Percentiles rank a stretch among this genome's conserved stretches.
Conservation (phyloP, 2,329 filamentous ascomycete species). For the Phialemoniopsis sp. region DNA sequence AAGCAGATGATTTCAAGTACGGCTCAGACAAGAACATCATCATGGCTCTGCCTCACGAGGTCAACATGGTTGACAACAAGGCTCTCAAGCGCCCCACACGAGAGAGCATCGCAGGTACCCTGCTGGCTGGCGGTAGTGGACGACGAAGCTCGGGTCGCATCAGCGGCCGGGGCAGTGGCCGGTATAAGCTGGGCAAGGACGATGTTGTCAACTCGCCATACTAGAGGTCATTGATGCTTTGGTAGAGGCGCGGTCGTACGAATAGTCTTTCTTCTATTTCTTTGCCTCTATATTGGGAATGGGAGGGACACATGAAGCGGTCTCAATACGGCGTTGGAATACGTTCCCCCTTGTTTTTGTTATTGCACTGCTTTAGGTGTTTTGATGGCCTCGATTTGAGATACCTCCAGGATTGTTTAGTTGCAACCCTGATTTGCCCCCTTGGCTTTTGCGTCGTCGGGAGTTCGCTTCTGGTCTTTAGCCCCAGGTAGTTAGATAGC, state of each 20-base stretch:
- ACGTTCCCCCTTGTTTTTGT: too few relatives aligned
- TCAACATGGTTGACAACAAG: constrained; percentile 92
- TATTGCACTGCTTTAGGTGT: too few relatives aligned
- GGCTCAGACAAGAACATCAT: constrained; percentile 98
- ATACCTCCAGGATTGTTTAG: too few relatives aligned
- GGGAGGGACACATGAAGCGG: too few relatives aligned
- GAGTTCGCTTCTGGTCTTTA: too few relatives aligned
- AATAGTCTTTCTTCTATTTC: background rate
- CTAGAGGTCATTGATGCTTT: constrained; percentile 24
- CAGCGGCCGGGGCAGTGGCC: constrained; percentile 48
- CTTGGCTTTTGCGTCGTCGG: too few relatives aligned
- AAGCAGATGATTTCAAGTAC: constrained; percentile 97
- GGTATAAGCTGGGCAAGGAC: constrained; percentile 72
- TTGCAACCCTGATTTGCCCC: too few relatives aligned
- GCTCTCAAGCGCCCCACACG: constrained; percentile 83
- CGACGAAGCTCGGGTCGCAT: constrained; percentile 48
- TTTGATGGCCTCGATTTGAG: too few relatives aligned
- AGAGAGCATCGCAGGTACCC: constrained; percentile 78
- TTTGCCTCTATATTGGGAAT: background rate
- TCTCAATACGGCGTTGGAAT: too few relatives aligned
- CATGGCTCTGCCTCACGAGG: constrained; percentile 92
- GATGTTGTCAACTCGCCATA: constrained; percentile 77
- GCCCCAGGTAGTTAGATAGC: too few relatives aligned
- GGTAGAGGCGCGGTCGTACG: background rate
- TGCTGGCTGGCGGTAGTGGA: constrained; percentile 25